phyloP scores from a whole-genome alignment of 73 alveolate species.

The Uronychia binucleata region DNA sequence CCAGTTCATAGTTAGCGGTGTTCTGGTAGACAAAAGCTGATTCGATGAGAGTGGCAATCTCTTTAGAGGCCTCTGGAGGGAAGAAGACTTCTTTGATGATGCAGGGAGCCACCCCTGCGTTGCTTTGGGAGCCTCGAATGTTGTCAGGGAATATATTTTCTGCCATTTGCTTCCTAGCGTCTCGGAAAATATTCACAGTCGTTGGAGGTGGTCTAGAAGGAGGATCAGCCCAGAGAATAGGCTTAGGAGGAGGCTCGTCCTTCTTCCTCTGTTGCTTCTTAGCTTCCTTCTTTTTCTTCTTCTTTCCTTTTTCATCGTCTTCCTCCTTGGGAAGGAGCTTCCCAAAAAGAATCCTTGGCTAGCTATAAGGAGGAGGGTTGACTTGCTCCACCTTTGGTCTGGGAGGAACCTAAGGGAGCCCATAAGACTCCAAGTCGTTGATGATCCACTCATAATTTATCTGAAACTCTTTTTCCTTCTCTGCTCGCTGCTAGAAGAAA shows the following conservation, averaged over 20 bases:
- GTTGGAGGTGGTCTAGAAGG: constrained; percentile 50
- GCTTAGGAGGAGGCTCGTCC: constrained; percentile 82
- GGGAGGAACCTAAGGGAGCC: constrained; percentile 80
- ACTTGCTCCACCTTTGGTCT: constrained; percentile 67
- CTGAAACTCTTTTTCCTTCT: constrained; percentile 50
- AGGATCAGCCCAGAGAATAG: constrained; percentile 70
- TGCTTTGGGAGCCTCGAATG: constrained; percentile 63
- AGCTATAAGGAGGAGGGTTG: constrained; percentile 83
- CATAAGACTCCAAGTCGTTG: constrained; percentile 57
- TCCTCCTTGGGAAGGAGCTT: constrained; percentile 66
- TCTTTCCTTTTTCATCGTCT: constrained; percentile 48
- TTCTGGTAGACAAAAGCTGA: constrained; percentile 79
- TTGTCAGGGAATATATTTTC: constrained; percentile 70
- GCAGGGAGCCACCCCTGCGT: constrained; percentile 89
- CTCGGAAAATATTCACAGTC: constrained; percentile 53
- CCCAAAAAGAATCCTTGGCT: constrained; percentile 61
- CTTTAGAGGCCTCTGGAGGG: constrained; percentile 92
- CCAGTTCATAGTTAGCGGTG: constrained; percentile 78
- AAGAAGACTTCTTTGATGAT: constrained; percentile 79
- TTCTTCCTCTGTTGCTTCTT: constrained; percentile 68
- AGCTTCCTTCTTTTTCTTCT: constrained; percentile 55
- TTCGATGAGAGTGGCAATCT: constrained; percentile 77
- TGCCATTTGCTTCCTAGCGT: constrained; percentile 60
- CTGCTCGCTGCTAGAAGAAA: constrained; percentile 55
- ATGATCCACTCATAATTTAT: constrained; percentile 61